Conservation (phyloP, 148 eudicot species). For the Cornus suecica region DNA sequence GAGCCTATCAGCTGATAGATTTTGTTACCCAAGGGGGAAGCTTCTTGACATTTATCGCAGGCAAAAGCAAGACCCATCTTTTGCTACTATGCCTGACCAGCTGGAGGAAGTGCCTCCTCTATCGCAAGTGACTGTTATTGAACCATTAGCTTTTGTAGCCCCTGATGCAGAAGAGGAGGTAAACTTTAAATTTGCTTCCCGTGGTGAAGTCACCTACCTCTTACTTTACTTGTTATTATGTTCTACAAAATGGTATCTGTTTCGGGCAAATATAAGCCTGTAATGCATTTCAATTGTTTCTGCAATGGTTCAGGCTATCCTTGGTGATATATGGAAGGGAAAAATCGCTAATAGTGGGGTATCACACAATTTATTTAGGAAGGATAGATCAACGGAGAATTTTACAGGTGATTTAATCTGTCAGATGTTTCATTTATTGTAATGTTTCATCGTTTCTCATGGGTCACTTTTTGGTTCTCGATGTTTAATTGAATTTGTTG, state of each 20-base stretch:
- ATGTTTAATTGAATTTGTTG: not conserved
- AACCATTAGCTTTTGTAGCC: constrained; percentile 78
- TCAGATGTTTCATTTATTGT: constrained; percentile 8
- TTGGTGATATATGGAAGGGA: constrained; percentile 82
- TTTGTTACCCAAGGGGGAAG: constrained; percentile 83
- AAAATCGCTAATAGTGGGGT: constrained; percentile 61
- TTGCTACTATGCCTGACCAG: constrained; percentile 36
- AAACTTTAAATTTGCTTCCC: constrained; percentile 19
- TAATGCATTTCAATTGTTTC: not conserved
- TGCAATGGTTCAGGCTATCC: constrained; percentile 45
- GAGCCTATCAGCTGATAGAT: constrained; percentile 29
- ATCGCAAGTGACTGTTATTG: constrained; percentile 45
- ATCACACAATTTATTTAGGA: constrained; percentile 46
- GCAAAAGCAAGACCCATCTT: constrained; percentile 49
- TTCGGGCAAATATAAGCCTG: not conserved
- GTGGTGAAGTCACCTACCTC: not conserved
- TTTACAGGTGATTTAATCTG: constrained; percentile 43
- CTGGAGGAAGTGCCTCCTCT: constrained; percentile 62
- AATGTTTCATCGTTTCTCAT: not conserved
- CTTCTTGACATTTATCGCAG: constrained; percentile 82
- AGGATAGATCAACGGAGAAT: constrained; percentile 48
- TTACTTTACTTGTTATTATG: not conserved
- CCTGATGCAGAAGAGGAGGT: constrained; percentile 88
- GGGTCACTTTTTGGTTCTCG: not conserved
- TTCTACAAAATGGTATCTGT: not conserved